phyloP scores from a whole-genome alignment of 345 rosid genomes.

The Moricandia moricandioides region DNA sequence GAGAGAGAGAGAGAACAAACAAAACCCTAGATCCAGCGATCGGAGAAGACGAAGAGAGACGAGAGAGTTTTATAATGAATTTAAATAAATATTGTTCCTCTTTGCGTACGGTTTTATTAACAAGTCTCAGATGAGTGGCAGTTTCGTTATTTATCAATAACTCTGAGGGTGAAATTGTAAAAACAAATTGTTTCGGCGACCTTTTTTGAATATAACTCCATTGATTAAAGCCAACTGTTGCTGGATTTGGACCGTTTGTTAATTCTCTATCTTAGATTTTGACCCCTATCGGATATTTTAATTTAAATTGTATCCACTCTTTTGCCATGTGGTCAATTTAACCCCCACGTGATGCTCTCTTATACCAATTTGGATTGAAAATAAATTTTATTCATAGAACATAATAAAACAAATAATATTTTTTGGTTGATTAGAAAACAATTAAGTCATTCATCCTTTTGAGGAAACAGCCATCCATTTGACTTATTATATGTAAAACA shows the following conservation, averaged over 20 bases:
- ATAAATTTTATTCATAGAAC: too few species aligned
- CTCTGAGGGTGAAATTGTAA: neutral
- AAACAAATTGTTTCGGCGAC: neutral
- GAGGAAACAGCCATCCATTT: neutral
- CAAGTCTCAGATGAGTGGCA: conserved; percentile 26
- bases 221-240: conserved; percentile 15
- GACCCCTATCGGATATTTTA: conserved; percentile 1
- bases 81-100: neutral
- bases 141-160: neutral
- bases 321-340: conserved; percentile 13
- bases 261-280: conserved; percentile 4
- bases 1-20: neutral
- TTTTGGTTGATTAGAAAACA: neutral
- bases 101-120: conserved; percentile 19
- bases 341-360: conserved; percentile 11
- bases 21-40: conserved; percentile 34
- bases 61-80: neutral
- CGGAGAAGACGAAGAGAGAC: conserved; percentile 25
- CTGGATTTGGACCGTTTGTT: conserved; percentile 25
- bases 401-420: neutral
- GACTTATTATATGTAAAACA: conserved; percentile 4
- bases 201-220: conserved; percentile 16
- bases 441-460: neutral
- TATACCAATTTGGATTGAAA: neutral
- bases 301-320: conserved; percentile 1